Base-by-base conservation (phyloP, 2,329 filamentous ascomycete species). In the Neofusicoccum ribis region DNA sequence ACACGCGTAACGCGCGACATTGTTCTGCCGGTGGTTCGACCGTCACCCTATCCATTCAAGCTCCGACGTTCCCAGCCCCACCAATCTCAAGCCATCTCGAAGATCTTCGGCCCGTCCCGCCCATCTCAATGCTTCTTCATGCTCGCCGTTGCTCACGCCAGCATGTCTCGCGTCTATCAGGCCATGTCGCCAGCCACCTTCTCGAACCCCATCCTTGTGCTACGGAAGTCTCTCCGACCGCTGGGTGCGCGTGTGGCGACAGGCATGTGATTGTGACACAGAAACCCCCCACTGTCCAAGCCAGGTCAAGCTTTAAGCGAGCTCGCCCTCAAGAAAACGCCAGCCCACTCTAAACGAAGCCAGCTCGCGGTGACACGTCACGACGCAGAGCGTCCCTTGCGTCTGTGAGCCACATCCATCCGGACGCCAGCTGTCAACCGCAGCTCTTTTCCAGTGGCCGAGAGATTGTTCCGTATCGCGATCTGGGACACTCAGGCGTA, bases 81-180 rank as follows among this genome's bases (percentile, higher is more conserved):
- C 52, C 39, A 43, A 43, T 36, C 43, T 36, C 41, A 59, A 59
- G 41, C 54, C 54, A 59, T 59, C 41, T 49, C 17, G 56, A 60
- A 60, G 56, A 60, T 60, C 56, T 47, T 46, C 56, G 56, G 56
- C 56, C 56, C 56, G 56, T 23, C 43, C 56, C 56, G 56, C 43
- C 43, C 56, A 60, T 60, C 27, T 60, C 56, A 46, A 60, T 60
- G 43, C 56, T 60, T 49, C 56, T 60, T 47, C 56, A 60, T 60
- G 52, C 39, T n/a, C 12, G 12, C 39, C 20, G 14, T 14, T 44
- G 39, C 56, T 60, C 41, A 34, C 56, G 56, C 43, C 43, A 23
- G 9, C n/a, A 36, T 60, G 27, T 60, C 43, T 34, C 56, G 56
- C 56, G 56, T 23, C 43, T 17, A n/a, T 60, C 56, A 60, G 56